Evolutionary conservation across 176 grass and related monocot genomes (phyloP).

Genomic region (Oryza longistaminata): DNA sequence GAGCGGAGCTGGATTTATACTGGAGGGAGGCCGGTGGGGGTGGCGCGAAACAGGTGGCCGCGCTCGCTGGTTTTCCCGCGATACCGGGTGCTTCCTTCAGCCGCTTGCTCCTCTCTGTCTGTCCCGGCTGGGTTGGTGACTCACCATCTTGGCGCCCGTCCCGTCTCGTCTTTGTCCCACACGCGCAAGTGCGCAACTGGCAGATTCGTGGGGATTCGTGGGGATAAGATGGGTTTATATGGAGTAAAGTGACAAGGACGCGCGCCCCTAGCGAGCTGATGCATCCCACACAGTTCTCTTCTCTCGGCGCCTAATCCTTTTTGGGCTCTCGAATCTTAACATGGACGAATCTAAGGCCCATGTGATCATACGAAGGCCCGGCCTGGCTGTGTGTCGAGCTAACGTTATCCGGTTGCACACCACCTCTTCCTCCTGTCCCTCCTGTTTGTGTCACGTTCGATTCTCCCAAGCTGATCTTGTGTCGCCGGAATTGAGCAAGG

Average conservation of each 20-base stretch:
- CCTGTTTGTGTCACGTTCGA: not conserved
- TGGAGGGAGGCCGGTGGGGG: not conserved
- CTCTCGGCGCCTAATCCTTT: too few species aligned
- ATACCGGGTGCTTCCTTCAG: constrained; percentile 10
- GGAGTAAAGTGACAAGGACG: not conserved
- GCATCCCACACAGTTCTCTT: not conserved
- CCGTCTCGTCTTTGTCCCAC: not conserved
- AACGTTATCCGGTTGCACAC: constrained; percentile 34
- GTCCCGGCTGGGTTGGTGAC: not conserved
- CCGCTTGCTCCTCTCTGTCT: not conserved
- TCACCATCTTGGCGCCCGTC: not conserved
- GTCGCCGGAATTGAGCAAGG: not conserved
- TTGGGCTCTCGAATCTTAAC: not conserved
- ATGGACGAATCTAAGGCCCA: too few species aligned
- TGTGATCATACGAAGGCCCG: not conserved
- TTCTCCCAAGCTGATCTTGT: not conserved
- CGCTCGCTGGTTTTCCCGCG: constrained; percentile 24
- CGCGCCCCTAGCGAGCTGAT: not conserved
- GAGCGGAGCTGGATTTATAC: not conserved
- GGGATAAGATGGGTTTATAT: not conserved
- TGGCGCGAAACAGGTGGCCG: constrained; percentile 32
- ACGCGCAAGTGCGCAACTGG: not conserved
- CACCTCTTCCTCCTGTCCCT: not conserved
- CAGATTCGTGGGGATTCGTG: not conserved
- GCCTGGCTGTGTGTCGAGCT: not conserved